Evolutionary conservation across 306 rosid species (phyloP).

Genomic region (Abrus pulchellus): DNA sequence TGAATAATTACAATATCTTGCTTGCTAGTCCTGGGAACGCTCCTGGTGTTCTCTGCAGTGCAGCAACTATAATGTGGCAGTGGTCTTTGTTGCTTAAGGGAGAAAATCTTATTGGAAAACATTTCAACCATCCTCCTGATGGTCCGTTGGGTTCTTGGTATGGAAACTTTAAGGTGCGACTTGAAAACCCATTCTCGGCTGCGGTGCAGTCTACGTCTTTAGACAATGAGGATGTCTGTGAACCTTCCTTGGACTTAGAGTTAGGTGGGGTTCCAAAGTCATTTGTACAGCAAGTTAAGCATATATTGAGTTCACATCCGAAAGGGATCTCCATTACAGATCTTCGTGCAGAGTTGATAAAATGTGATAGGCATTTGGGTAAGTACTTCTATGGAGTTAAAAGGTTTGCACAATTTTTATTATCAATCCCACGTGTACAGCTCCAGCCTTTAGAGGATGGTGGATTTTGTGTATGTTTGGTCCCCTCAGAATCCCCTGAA

Average conservation of each 20-base stretch:
- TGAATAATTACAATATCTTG: conserved; percentile 91
- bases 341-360: conserved; percentile 58
- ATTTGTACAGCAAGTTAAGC: conserved; percentile 48
- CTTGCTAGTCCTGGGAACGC: conserved; percentile 67
- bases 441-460: conserved; percentile 50
- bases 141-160: conserved; percentile 88
- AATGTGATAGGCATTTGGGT: conserved; percentile 49
- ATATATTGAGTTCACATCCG: conserved; percentile 61
- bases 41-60: conserved; percentile 68
- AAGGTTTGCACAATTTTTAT: conserved; percentile 65
- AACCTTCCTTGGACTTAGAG: conserved; percentile 52
- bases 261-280: conserved; percentile 53
- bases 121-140: conserved; percentile 88
- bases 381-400: conserved; percentile 61
- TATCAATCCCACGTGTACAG: conserved; percentile 58
- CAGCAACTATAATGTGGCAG: conserved; percentile 86
- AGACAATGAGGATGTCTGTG: conserved; percentile 50
- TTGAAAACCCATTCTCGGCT: conserved; percentile 64
- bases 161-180: conserved; percentile 68
- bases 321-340: conserved; percentile 59
- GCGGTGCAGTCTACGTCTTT: conserved; percentile 39
- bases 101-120: conserved; percentile 69
- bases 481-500: conserved; percentile 42
- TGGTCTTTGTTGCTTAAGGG: conserved; percentile 76
- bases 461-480: conserved; percentile 7